Evolutionary conservation across 2,329 filamentous ascomycete species (phyloP).

Genomic region (Capronia epimyces): DNA sequence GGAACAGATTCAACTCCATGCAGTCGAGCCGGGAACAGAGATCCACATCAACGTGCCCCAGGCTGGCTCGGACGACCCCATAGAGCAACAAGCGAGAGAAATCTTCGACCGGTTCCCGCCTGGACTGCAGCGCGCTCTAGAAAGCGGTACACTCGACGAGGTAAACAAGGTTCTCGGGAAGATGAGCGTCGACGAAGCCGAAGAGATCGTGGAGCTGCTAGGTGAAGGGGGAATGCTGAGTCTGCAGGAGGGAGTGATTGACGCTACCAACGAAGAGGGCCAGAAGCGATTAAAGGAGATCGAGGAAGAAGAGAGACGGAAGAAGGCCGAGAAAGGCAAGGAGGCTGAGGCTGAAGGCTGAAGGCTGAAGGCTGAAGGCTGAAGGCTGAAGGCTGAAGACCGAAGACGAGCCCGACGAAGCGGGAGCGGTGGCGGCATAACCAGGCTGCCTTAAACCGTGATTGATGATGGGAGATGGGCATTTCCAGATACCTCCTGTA

Average conservation of each 20-base stretch:
- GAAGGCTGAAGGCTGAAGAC: conserved; percentile 1
- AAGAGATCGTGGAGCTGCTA: conserved; percentile 74
- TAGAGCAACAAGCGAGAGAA: conserved; percentile 57
- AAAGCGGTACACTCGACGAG: conserved; percentile 81
- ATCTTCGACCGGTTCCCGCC: conserved; percentile 81
- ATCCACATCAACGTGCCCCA: conserved; percentile 83
- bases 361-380: conserved; percentile 7
- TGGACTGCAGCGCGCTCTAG: conserved; percentile 73
- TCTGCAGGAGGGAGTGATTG: conserved; percentile 87
- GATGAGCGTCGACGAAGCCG: conserved; percentile 83
- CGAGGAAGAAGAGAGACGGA: conserved; percentile 51
- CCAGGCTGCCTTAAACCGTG: background rate
- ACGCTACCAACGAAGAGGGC: conserved; percentile 85
- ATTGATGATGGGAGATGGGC: background rate
- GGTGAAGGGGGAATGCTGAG: conserved; percentile 83
- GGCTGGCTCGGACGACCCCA: conserved; percentile 59
- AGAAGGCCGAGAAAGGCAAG: conserved; percentile 23
- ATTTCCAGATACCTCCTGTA: background rate
- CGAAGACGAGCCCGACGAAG: conserved; percentile 21
- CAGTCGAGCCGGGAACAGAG: conserved; percentile 84
- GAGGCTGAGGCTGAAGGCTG: conserved; percentile 10
- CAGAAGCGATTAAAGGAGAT: conserved; percentile 71
- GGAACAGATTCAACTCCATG: conserved; percentile 96
- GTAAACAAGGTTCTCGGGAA: conserved; percentile 82
- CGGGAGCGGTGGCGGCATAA: background rate